A percentile compares a stretch with the other conserved stretches of the same genome.
Evolutionary conservation across 75 land plant species (phyloP).

Genomic region (Picea sitchensis): DNA sequence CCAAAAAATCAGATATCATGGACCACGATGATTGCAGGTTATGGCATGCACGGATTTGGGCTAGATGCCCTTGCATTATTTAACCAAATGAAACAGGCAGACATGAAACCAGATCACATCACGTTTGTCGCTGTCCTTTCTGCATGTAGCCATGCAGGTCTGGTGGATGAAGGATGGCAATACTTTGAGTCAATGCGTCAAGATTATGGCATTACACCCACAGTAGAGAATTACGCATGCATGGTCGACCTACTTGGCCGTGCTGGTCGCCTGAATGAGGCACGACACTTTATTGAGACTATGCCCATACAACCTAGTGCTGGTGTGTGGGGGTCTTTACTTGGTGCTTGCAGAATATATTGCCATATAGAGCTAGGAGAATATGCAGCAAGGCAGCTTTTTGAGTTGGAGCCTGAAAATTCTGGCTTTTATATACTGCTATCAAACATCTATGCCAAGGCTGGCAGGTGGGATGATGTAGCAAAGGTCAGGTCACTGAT

Average conservation of each 20-base stretch:
- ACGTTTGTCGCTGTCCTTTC: slow-evolving; percentile 31
- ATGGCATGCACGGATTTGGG: slow-evolving; percentile 18
- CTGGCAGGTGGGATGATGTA: slow-evolving; percentile 23
- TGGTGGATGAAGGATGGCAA: slow-evolving; percentile 9
- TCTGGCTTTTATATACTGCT: slow-evolving; percentile 17
- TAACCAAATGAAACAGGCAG: slow-evolving; percentile 33
- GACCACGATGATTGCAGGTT: slow-evolving; percentile 21
- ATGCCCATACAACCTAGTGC: slow-evolving; percentile 7
- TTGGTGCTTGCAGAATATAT: slow-evolving; percentile 11
- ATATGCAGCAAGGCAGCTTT: slow-evolving; percentile 8
- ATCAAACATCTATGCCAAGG: slow-evolving; percentile 19
- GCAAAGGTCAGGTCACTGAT: not conserved
- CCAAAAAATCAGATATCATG: slow-evolving; percentile 16
- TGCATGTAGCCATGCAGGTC: slow-evolving; percentile 21
- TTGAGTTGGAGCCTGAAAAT: slow-evolving; percentile 16
- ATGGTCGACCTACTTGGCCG: slow-evolving; percentile 9
- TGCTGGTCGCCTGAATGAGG: slow-evolving; percentile 4
- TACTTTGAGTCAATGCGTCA: slow-evolving; percentile 1
- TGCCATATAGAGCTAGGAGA: slow-evolving; percentile 3
- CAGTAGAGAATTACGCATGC: slow-evolving; percentile 3
- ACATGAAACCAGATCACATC: slow-evolving; percentile 34
- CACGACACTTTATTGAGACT: not conserved
- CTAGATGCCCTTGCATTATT: slow-evolving; percentile 20
- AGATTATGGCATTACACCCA: slow-evolving; percentile 3
- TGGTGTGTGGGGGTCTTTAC: slow-evolving; percentile 9